Base-by-base conservation (phyloP, 73 alveolate genomes). In the Paramecium tetraurelia region DNA sequence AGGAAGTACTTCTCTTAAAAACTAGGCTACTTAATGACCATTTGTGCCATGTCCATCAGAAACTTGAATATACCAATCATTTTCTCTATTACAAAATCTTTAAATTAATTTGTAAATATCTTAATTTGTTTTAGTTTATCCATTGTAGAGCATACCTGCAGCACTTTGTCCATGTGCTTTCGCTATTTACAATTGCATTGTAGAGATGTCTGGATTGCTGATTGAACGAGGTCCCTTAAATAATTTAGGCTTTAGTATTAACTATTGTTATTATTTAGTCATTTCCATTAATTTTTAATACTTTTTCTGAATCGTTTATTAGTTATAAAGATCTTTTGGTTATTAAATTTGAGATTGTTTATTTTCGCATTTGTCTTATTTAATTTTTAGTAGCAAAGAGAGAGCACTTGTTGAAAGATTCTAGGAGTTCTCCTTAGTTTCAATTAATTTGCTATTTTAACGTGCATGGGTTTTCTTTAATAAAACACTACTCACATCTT, bases 21-120 rank as follows among this genome's bases (percentile, higher is more conserved):
- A 70, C 22, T 71, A 7, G n/a, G 94, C 86, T 7, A 83, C 94
- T 22, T 41, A 83, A 31, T 89, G 94, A 18, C 94, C 94, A n/a
- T 89, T 89, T 10, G 87, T 89, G 7, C 94, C 94, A 89, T 89
- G 94, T 27, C 94, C 94, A 71, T 89, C 94, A 22, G 92, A 89
- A 2, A 89, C 94, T n/a, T 83, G 41, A 72, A 43, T 58, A 71
- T 58, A 89, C 71, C 87, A 89, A 50, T 89, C 87, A 12, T 77
- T 70, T 72, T 89, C 87, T 72, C 77, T 38, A 7, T 38, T 88
- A 27, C 63, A 20, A 27, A 88, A 88, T 11, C 48, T 68, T n/a
- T 68, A 35, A n/a, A 80, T 70, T 36, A 70, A 53, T 16, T 69
- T 88, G 36, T 88, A 89, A 12, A 59, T 71, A 41, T 89, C 94